phyloP scores from a whole-genome alignment of 345 rosid species.

The Eucalyptus curtisii region DNA sequence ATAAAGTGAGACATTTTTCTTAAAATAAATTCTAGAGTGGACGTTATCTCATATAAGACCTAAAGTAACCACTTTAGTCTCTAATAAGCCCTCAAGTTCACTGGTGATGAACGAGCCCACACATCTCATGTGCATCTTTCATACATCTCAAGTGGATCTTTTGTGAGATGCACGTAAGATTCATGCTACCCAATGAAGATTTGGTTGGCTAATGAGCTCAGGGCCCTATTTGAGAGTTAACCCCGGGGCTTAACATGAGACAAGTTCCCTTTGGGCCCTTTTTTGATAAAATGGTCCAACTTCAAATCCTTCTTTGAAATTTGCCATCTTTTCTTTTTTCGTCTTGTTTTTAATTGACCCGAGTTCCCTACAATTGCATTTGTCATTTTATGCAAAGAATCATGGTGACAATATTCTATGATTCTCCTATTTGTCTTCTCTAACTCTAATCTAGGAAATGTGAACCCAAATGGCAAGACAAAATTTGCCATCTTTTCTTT shows the following conservation, averaged over 20 bases:
- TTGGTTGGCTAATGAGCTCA: background rate
- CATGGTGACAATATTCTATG: background rate
- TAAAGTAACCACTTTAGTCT: background rate
- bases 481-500: no score
- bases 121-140: background rate
- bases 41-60: background rate
- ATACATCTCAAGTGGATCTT: no score
- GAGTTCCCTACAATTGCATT: background rate
- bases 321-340: no score
- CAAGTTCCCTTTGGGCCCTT: background rate
- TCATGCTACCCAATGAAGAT: background rate
- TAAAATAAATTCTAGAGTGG: background rate
- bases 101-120: background rate
- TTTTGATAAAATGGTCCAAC: background rate
- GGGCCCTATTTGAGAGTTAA: background rate
- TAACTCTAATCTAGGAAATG: no score
- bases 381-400: background rate
- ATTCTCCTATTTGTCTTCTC: background rate
- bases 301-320: background rate
- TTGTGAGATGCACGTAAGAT: background rate
- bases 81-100: background rate
- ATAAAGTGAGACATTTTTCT: background rate
- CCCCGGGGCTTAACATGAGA: background rate
- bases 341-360: background rate
- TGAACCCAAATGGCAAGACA: no score